Conservation (phyloP, 805 yeast genomes). For the Maudiozyma saulgeensis region DNA sequence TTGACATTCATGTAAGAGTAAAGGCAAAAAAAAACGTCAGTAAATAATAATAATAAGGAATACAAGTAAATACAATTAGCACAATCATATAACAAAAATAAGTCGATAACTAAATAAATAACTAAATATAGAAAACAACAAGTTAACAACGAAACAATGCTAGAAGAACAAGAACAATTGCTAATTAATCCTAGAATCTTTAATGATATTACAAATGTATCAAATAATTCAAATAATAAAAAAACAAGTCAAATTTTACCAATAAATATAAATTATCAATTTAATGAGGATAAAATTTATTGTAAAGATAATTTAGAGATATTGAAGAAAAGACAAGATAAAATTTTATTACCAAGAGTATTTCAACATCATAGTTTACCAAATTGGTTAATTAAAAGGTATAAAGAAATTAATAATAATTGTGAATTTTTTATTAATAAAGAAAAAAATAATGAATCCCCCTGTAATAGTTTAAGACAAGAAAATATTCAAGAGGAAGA, state of each 20-base stretch:
- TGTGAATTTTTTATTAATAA: neutral
- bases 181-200: neutral
- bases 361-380: slow-evolving; percentile 17
- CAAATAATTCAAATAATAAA: neutral
- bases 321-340: neutral
- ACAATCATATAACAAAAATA: neutral
- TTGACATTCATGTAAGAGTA: neutral
- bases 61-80: neutral
- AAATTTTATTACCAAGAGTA: slow-evolving; percentile 9
- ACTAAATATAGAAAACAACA: no score
- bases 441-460: neutral
- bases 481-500: neutral
- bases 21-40: neutral
- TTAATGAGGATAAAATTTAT: neutral
- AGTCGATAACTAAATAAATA: no score
- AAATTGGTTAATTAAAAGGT: slow-evolving; percentile 7
- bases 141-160: neutral
- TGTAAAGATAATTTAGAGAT: neutral
- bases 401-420: neutral
- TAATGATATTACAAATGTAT: neutral
- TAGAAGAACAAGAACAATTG: neutral
- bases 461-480: neutral
- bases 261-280: no score
- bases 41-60: neutral
- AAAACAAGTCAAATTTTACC: neutral